phyloP scores from a whole-genome alignment of 225 moss, liverwort and hornwort species.

The Physcomitrellopsis africana region DNA sequence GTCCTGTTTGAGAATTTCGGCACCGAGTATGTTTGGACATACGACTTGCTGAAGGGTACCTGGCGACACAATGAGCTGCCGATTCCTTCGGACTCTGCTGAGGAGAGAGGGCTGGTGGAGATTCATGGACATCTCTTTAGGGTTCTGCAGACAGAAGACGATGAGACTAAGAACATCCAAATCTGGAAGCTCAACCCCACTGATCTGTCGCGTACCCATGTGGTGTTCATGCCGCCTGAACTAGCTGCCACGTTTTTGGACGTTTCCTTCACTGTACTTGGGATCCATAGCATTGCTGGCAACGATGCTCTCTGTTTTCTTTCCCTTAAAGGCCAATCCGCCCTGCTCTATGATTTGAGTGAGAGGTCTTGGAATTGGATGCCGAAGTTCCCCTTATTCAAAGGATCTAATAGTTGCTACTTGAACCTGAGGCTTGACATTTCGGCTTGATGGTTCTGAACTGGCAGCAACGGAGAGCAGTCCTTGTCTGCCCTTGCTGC shows the following conservation, averaged over 20 bases:
- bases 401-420: constrained; percentile 26
- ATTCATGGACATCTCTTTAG: constrained; percentile 21
- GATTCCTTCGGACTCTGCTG: constrained; percentile 23
- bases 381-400: constrained; percentile 29
- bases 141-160: constrained; percentile 21
- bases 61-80: constrained; percentile 21
- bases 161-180: constrained; percentile 14
- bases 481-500: too few species aligned
- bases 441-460: not conserved
- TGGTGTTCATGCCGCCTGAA: constrained; percentile 20
- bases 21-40: constrained; percentile 23
- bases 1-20: constrained; percentile 26
- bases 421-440: constrained; percentile 31
- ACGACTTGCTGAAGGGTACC: constrained; percentile 3
- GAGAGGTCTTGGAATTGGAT: constrained; percentile 26
- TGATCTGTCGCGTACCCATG: constrained; percentile 4
- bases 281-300: constrained; percentile 23
- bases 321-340: constrained; percentile 26
- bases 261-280: constrained; percentile 19
- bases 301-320: constrained; percentile 27
- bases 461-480: too few species aligned
- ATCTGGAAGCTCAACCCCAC: constrained; percentile 21
- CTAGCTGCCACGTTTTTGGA: constrained; percentile 24
- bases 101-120: constrained; percentile 26
- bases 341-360: constrained; percentile 21